These are phyloP conservation scores for Thymus quinquecostatus DNA, from an alignment of 257 asterid genomes.

Conservation along the genomic window DNA sequence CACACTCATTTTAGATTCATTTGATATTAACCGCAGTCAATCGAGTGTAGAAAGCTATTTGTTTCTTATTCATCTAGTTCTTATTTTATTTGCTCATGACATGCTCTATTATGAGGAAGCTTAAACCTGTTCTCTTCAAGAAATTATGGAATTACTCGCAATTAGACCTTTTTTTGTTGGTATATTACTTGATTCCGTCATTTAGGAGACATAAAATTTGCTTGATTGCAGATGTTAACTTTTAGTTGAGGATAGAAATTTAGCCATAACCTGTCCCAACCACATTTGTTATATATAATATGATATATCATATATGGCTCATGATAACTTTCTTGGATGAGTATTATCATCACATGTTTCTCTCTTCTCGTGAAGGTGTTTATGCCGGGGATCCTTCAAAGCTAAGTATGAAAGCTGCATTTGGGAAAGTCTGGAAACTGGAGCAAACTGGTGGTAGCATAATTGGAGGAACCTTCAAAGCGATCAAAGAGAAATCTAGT, in stretches of 20 bases:
- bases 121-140: too few species aligned
- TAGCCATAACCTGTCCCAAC: background rate
- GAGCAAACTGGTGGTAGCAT: constrained; percentile 96
- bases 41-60: too few species aligned
- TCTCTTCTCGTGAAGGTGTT: constrained; percentile 59
- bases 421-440: constrained; percentile 96
- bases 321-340: background rate
- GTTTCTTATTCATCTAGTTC: too few species aligned
- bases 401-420: constrained; percentile 97
- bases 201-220: background rate
- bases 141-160: too few species aligned
- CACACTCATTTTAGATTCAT: too few species aligned
- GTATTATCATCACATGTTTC: constrained; percentile 5
- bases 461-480: constrained; percentile 88
- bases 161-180: too few species aligned
- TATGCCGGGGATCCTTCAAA: constrained; percentile 98
- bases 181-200: too few species aligned
- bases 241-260: constrained; percentile 11
- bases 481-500: constrained; percentile 63
- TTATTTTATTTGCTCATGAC: too few species aligned
- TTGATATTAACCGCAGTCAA: too few species aligned
- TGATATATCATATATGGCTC: background rate
- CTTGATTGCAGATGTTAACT: background rate
- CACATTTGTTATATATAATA: background rate
- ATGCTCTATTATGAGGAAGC: too few species aligned